These are phyloP conservation scores for Candida verbasci DNA, from an alignment of 805 yeast genomes.

Conservation along the genomic window DNA sequence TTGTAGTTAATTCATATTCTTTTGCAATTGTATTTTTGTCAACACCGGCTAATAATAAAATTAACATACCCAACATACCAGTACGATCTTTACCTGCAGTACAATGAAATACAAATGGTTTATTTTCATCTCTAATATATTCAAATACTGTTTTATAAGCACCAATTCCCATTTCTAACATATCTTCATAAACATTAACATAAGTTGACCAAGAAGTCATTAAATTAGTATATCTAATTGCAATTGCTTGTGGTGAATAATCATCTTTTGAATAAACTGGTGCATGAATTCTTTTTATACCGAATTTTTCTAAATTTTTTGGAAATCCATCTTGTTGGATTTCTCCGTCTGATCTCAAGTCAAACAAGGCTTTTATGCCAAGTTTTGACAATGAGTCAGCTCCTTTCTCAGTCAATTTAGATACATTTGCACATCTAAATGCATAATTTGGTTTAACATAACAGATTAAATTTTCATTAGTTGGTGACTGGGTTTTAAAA, in stretches of 20 bases:
- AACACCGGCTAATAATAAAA: slow-evolving; percentile 60
- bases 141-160: slow-evolving; percentile 49
- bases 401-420: slow-evolving; percentile 51
- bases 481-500: slow-evolving; percentile 9
- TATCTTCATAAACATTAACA: slow-evolving; percentile 56
- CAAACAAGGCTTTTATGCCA: slow-evolving; percentile 55
- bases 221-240: slow-evolving; percentile 49
- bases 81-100: slow-evolving; percentile 88
- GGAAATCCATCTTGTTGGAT: slow-evolving; percentile 43
- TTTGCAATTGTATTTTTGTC: slow-evolving; percentile 60
- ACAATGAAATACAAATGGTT: slow-evolving; percentile 62
- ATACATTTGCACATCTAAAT: slow-evolving; percentile 63
- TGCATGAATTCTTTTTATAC: slow-evolving; percentile 44
- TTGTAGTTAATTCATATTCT: slow-evolving; percentile 72
- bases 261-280: slow-evolving; percentile 55
- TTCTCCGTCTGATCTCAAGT: slow-evolving; percentile 63
- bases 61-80: slow-evolving; percentile 66
- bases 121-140: slow-evolving; percentile 50
- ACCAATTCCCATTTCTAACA: slow-evolving; percentile 46
- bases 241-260: slow-evolving; percentile 62
- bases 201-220: slow-evolving; percentile 60
- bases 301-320: slow-evolving; percentile 29
- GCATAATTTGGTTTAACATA: slow-evolving; percentile 51
- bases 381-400: slow-evolving; percentile 32
- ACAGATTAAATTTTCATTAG: slow-evolving; percentile 14